phyloP scores from a whole-genome alignment of 257 asterid species.

The Nicotiana obtusifolia region DNA sequence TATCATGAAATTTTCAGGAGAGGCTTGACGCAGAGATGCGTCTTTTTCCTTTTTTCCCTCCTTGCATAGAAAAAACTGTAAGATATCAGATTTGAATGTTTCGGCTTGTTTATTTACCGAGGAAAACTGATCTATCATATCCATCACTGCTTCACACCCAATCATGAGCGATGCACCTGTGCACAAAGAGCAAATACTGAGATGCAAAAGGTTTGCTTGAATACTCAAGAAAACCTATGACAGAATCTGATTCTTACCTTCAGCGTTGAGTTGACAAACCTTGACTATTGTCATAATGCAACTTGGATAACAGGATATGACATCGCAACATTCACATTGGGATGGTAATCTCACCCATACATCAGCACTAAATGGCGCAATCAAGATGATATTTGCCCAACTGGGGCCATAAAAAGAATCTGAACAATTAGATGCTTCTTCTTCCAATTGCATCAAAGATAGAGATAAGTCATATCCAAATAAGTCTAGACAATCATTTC shows the following conservation, averaged over 20 bases:
- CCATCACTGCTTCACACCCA: conserved; percentile 55
- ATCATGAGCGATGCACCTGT: conserved; percentile 51
- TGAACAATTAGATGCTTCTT: conserved; percentile 29
- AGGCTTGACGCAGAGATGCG: conserved; percentile 30
- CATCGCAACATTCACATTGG: conserved; percentile 29
- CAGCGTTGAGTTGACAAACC: conserved; percentile 53
- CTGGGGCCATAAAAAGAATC: conserved; percentile 18
- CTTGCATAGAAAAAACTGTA: conserved; percentile 47
- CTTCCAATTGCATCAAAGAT: conserved; percentile 40
- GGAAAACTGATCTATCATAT: conserved; percentile 63
- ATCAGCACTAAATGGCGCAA: conserved; percentile 63
- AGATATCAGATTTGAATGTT: conserved; percentile 44
- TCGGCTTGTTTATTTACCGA: conserved; percentile 45
- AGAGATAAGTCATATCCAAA: conserved; percentile 71
- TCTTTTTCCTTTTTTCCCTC: conserved; percentile 31
- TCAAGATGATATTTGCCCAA: conserved; percentile 33
- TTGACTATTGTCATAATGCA: conserved; percentile 58
- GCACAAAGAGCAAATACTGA: conserved; percentile 8
- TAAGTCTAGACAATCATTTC: conserved; percentile 63
- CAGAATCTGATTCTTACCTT: conserved; percentile 39
- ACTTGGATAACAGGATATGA: conserved; percentile 36
- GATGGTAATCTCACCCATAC: conserved; percentile 77
- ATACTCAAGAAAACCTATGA: neutral
- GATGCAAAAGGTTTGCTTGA: neutral
- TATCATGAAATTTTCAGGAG: conserved; percentile 36